These are phyloP conservation scores for Leccinum angustisporum DNA, from an alignment of 1,284 basidiomycete genomes.

Conservation along the genomic window DNA sequence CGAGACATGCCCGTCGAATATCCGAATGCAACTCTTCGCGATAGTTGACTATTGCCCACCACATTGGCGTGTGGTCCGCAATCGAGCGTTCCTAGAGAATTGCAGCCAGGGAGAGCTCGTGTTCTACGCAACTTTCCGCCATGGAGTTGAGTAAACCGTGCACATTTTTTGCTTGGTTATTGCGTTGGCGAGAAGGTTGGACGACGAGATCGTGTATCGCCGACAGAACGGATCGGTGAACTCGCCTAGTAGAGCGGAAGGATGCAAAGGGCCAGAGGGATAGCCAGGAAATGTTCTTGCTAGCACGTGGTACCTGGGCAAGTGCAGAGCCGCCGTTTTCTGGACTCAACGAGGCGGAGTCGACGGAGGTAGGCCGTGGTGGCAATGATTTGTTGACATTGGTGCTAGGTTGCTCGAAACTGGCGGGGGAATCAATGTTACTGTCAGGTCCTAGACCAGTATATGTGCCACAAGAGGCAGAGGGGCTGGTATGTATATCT, in stretches of 20 bases:
- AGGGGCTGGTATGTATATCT: neutral
- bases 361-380: neutral
- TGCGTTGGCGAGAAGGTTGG: conserved; percentile 5
- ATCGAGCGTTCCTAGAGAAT: conserved; percentile 62
- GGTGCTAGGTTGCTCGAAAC: neutral
- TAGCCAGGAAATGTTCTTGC: conserved; percentile 26
- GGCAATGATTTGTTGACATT: neutral
- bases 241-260: conserved; percentile 38
- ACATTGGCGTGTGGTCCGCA: conserved; percentile 63
- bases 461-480: neutral
- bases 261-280: conserved; percentile 33
- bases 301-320: conserved; percentile 2
- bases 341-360: neutral
- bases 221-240: conserved; percentile 43
- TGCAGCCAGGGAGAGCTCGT: conserved; percentile 42
- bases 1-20: conserved; percentile 61
- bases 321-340: neutral
- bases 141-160: conserved; percentile 45
- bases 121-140: conserved; percentile 43
- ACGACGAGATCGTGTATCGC: conserved; percentile 49
- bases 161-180: neutral
- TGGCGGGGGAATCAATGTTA: neutral
- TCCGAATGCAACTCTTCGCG: conserved; percentile 45
- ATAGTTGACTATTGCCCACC: conserved; percentile 72
- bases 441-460: conserved; percentile 1